phyloP scores from a whole-genome alignment of 495 filamentous ascomycete species.

The Neurospora sp. region DNA sequence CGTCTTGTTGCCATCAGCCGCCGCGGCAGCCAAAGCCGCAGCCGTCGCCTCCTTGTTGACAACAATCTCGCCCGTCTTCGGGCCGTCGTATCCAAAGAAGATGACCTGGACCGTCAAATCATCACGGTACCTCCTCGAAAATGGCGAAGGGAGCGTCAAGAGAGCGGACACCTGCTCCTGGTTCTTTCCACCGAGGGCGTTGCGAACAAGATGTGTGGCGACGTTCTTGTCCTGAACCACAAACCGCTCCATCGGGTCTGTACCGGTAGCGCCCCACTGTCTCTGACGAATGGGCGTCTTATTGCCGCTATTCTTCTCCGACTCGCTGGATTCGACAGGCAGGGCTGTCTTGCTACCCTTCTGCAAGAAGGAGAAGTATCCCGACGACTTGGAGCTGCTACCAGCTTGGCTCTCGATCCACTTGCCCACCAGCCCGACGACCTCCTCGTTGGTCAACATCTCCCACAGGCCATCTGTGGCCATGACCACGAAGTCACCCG shows the following conservation, averaged over 20 bases:
- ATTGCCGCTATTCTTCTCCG: conserved; percentile 37
- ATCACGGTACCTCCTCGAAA: conserved; percentile 82
- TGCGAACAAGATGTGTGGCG: conserved; percentile 90
- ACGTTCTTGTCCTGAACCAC: conserved; percentile 94
- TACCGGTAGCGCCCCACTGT: conserved; percentile 66
- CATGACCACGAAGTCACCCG: conserved; percentile 92
- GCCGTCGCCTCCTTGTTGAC: conserved; percentile 83
- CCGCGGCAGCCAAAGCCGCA: conserved; percentile 15
- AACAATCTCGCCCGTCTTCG: conserved; percentile 62
- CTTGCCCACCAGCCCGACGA: conserved; percentile 88
- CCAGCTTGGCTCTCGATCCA: conserved; percentile 77
- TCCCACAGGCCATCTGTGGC: conserved; percentile 98
- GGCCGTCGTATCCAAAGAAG: conserved; percentile 77
- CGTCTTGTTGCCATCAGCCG: conserved; percentile 30
- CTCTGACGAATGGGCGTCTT: conserved; percentile 71
- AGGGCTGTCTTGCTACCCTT: conserved; percentile 27
- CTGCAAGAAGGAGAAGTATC: conserved; percentile 42
- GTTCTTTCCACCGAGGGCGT: conserved; percentile 90
- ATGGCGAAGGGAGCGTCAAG: conserved; percentile 83
- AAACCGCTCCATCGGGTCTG: conserved; percentile 62
- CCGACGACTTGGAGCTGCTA: conserved; percentile 28
- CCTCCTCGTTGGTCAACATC: conserved; percentile 98
- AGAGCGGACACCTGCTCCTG: conserved; percentile 90
- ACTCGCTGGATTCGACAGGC: conserved; percentile 42
- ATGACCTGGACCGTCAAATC: conserved; percentile 97